Evolutionary conservation across 768 basidiomycete species (phyloP).

Genomic region (Pleurotus giganteus): DNA sequence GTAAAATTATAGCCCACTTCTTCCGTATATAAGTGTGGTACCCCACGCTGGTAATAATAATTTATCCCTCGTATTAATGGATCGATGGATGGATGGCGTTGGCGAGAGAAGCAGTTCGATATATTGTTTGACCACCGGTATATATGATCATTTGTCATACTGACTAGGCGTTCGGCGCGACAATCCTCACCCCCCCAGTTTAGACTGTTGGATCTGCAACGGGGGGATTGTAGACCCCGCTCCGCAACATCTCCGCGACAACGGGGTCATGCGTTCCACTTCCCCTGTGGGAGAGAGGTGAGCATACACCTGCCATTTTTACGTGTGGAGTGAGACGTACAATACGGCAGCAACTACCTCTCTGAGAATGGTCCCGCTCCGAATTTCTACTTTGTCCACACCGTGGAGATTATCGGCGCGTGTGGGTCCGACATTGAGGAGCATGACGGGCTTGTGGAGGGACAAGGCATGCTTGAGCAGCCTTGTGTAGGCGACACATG

Average conservation of each 20-base stretch:
- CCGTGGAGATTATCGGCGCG: slow-evolving; percentile 71
- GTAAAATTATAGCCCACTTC: neutral
- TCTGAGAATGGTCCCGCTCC: slow-evolving; percentile 69
- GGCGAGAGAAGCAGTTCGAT: neutral
- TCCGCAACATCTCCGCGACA: slow-evolving; percentile 50
- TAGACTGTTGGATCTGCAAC: slow-evolving; percentile 27
- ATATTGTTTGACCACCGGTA: neutral
- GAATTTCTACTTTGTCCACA: slow-evolving; percentile 78
- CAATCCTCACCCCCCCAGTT: neutral
- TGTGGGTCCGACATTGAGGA: slow-evolving; percentile 87
- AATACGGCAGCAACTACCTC: slow-evolving; percentile 58
- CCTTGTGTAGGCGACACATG: slow-evolving; percentile 32
- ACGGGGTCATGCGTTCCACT: slow-evolving; percentile 41
- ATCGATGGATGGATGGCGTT: neutral
- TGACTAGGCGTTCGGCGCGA: neutral
- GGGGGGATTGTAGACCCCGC: slow-evolving; percentile 55
- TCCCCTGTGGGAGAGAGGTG: slow-evolving; percentile 37
- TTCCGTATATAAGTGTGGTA: neutral
- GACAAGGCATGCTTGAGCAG: slow-evolving; percentile 79
- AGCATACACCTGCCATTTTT: slow-evolving; percentile 9
- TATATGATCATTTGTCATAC: neutral
- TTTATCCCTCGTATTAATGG: neutral
- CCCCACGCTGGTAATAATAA: neutral
- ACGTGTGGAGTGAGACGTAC: slow-evolving; percentile 41
- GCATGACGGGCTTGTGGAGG: slow-evolving; percentile 70